Base-by-base conservation (phyloP, 495 filamentous ascomycete species). In the Neurospora hispaniola region DNA sequence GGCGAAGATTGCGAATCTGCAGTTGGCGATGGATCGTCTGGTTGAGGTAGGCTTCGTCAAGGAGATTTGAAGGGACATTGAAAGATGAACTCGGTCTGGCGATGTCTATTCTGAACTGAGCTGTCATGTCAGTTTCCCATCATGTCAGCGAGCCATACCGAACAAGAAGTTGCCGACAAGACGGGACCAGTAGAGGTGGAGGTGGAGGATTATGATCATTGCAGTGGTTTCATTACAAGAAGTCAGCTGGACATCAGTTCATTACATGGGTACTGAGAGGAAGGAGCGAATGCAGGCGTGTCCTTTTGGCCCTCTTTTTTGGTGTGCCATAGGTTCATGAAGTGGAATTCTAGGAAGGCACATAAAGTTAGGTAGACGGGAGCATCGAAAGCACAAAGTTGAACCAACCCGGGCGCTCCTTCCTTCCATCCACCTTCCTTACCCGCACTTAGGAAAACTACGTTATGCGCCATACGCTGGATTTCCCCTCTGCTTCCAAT, bases 31-130 rank as follows among this genome's bases (percentile, higher is more conserved):
- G 76, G 90, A 91, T 70, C 82, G 84, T 66, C 76, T 91, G 27
- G 88, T 92, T 42, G 90, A 92, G 77, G 88, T 92, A 18, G 90
- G 90, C 8, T 93, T 91, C 76, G 82, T 93, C 14, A 91, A 91
- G 83, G 88, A 90, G 74, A 87, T 90, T 71, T 89, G 43, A 59
- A 70, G 69, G 18, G 6, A 14, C 4, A 38, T 59, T 20, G 44
- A n/a, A 48, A 0, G 18, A 20, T 31, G 35, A n/a, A n/a, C 20
- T 41, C 18, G 59, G n/a, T 40, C 2, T 31, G 42, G 35, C 10
- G 10, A 11, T 41, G 31, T 31, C 9, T 71, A 16, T 54, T 2
- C 14, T n/a, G 18, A 39, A 16, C 23, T n/a, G 10, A 54, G 20
- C 18, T 27, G 12, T 31, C 27, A 27, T 31, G 5, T 62, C 23